Base-by-base conservation (phyloP, 2,329 filamentous ascomycete genomes). In the Graphiopsis chlorocephala region DNA sequence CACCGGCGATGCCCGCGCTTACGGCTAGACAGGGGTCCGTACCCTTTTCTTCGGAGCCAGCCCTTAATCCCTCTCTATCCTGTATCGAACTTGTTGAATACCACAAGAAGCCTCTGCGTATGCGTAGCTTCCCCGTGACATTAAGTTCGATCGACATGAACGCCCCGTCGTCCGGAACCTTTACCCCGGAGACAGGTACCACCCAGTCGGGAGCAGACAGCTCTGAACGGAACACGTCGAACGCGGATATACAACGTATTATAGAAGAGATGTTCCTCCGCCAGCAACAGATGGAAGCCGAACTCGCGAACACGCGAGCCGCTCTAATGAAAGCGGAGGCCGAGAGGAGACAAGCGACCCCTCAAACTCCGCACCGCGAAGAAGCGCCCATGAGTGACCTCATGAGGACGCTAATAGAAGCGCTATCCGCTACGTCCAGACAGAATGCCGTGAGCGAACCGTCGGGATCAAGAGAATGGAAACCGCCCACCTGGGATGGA, bases 221-320 rank as follows among this genome's bases (percentile, higher is more conserved):
- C 20, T 20, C 20, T 20, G 5, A 55, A 15, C 15, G 20, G 60
- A 26, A 55, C 15, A 63, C 26, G 15, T 25, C 23, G 17, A 25
- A 53, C 12, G 31, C n/a, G n/a, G 29, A 48, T 29, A 47, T 61
- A 50, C n/a, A 52, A 48, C 26, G n/a, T 25, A 45, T 38, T 23
- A 17, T 63, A 15, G 26, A 63, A 20, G 6, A 63, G 31, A 55
- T 63, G 25, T 63, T 56, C 12, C 4, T 14, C 23, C 56, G 28
- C 12, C 56, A 63, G 33, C 23, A 63, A 47, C 17, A 55, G n/a
- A 53, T 63, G 56, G 26, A 63, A 38, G 31, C 3, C 8, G 28
- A 63, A 29, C 29, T 63, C 12, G n/a, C n/a, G 38, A n/a, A 7
- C 20, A 55, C 20, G 17, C n/a, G n/a, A 23, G 23, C 29, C 31